phyloP scores from a whole-genome alignment of 2,329 filamentous ascomycete species.

The Didymella pinodella region DNA sequence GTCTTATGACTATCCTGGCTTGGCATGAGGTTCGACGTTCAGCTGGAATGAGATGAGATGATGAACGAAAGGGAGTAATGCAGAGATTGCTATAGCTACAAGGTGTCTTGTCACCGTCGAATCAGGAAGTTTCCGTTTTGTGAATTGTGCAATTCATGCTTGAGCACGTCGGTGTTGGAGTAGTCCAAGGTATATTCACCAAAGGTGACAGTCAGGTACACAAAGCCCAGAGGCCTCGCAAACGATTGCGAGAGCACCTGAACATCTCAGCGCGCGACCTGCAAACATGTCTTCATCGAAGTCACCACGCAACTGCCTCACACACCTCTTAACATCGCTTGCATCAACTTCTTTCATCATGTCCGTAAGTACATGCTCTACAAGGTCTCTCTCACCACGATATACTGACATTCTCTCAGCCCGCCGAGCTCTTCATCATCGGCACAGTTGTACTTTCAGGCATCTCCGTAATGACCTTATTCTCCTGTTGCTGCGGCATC shows the following conservation, averaged over 20 bases:
- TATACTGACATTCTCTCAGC: not conserved
- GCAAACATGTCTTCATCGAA: not conserved
- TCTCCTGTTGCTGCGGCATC: not conserved
- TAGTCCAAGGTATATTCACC: not conserved
- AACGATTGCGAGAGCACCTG: not conserved
- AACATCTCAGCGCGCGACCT: not conserved
- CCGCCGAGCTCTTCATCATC: not conserved
- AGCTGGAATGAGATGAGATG: not conserved
- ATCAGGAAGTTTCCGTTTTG: too few species aligned
- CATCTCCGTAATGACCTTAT: slow-evolving; percentile 1
- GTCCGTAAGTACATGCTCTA: not conserved
- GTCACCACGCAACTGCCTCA: not conserved
- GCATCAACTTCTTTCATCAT: not conserved
- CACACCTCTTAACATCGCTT: not conserved
- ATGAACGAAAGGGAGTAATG: too few species aligned
- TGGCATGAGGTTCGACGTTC: not conserved
- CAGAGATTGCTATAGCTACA: not conserved
- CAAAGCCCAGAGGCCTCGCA: not conserved
- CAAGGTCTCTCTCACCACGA: too few species aligned
- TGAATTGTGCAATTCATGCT: too few species aligned
- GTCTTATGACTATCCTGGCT: not conserved
- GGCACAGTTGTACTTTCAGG: not conserved
- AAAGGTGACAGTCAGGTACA: not conserved
- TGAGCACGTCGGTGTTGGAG: not conserved
- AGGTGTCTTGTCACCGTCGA: too few species aligned